Evolutionary conservation across 2,329 filamentous ascomycete species (phyloP).

Genomic region (Waltergamsia citrina): DNA sequence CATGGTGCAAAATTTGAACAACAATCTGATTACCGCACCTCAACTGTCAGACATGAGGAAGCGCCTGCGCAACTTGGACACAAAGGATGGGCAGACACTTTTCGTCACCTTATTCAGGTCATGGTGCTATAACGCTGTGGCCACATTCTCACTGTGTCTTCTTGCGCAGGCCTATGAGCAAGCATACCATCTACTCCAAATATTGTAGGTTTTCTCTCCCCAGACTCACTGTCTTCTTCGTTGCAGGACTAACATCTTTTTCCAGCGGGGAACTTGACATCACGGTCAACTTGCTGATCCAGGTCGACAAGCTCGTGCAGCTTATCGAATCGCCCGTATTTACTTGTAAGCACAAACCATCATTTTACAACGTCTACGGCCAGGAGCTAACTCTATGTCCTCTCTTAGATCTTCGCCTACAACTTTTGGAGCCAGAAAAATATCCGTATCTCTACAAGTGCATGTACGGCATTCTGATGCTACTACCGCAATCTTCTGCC

Average conservation of each 20-base stretch:
- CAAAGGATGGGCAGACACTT: conserved; percentile 89
- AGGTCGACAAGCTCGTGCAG: conserved; percentile 97
- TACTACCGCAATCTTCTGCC: conserved; percentile 93
- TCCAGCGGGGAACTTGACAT: conserved; percentile 87
- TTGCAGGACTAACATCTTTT: neutral
- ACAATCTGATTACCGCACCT: conserved; percentile 95
- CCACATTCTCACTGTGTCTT: conserved; percentile 91
- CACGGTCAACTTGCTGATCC: conserved; percentile 97
- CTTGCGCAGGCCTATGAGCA: conserved; percentile 97
- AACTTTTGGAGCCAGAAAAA: conserved; percentile 89
- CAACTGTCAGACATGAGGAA: conserved; percentile 88
- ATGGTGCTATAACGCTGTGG: conserved; percentile 98
- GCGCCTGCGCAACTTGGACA: conserved; percentile 80
- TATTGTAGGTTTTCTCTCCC: conserved; percentile 57
- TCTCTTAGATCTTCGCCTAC: conserved; percentile 71
- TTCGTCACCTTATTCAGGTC: conserved; percentile 92
- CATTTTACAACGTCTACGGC: neutral
- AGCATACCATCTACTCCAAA: conserved; percentile 89
- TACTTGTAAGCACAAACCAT: conserved; percentile 58
- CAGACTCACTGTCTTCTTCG: neutral
- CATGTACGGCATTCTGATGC: conserved; percentile 92
- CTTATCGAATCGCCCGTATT: conserved; percentile 95
- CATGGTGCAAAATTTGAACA: conserved; percentile 99
- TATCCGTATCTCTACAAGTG: conserved; percentile 96
- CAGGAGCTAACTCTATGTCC: neutral